phyloP scores from a whole-genome alignment of 352 stramenopile genomes.

The Phytophthora capsici region DNA sequence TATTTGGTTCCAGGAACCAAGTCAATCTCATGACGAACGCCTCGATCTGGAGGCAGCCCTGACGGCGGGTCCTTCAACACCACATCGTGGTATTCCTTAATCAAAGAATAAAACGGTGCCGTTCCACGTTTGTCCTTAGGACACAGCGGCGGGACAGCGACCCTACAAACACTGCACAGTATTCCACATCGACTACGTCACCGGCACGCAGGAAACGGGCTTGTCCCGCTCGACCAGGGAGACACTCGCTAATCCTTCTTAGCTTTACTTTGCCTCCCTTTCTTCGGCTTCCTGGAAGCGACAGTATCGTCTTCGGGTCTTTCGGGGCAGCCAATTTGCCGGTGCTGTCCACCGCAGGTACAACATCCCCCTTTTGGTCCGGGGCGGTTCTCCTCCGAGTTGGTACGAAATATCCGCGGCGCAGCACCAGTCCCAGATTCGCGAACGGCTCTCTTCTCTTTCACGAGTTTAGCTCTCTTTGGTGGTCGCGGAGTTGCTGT shows the following conservation, averaged over 20 bases:
- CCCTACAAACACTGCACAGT: slow-evolving; percentile 19
- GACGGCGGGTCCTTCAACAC: too few relatives aligned
- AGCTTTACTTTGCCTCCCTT: slow-evolving; percentile 16
- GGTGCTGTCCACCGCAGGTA: slow-evolving; percentile 20
- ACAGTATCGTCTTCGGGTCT: not conserved
- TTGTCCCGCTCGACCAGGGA: not conserved
- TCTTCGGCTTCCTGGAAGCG: slow-evolving; percentile 2
- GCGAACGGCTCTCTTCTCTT: too few relatives aligned
- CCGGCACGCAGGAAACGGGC: slow-evolving; percentile 1
- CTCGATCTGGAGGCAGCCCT: too few relatives aligned
- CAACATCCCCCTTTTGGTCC: slow-evolving; percentile 18
- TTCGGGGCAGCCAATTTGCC: slow-evolving; percentile 5
- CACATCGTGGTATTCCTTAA: too few relatives aligned
- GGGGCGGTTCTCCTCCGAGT: not conserved
- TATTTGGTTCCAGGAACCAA: too few relatives aligned
- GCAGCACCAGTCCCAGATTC: too few relatives aligned
- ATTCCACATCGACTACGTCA: slow-evolving; percentile 13
- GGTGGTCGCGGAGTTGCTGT: too few relatives aligned
- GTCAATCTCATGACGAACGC: too few relatives aligned
- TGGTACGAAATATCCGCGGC: slow-evolving; percentile 15
- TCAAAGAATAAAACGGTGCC: too few relatives aligned
- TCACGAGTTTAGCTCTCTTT: too few relatives aligned
- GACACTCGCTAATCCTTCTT: slow-evolving; percentile 17
- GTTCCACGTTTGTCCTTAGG: too few relatives aligned
- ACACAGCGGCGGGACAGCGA: too few relatives aligned